Base-by-base conservation (phyloP, 2,329 filamentous ascomycete species). In the Aspergillus ustus region DNA sequence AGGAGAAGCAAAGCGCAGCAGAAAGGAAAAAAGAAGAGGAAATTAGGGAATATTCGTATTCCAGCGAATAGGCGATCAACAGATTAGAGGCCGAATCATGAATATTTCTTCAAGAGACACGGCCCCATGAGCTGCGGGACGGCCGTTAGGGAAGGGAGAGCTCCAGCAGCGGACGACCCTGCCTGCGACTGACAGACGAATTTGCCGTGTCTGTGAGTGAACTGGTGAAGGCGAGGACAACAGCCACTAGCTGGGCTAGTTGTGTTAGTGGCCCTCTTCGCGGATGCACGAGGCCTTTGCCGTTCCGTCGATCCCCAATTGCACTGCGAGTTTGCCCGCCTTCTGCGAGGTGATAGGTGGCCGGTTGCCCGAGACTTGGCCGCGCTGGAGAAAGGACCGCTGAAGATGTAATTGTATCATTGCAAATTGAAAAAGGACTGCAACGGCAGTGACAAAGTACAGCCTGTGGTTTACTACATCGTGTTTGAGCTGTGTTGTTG, bases 121-220 rank as follows among this genome's bases (percentile, higher is more conserved):
- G 15, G 11, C 13, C 34, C 34, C 34, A 13, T 40, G 9, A 19
- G 19, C 44, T 57, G 59, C 59, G 49, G 52, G 48, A 48, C 44
- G 48, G 59, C 52, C 59, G 52, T 61, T 61, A 52, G 17, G 19
- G 51, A 43, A 45, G 28, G n/a, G 9, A 45, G 49, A 44, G 55
- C 34, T 52, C 9, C 34, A 55, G 22, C 40, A 37, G n/a, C 22
- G n/a, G 34, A 40, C 34, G 34, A 15, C 34, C 34, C 34, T 37
- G 8, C 8, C 34, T 37, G 9, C 5, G 34, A 37, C 34, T 40
- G 34, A 40, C 34, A 40, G 34, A 11, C 15, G 34, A 17, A 40
- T 40, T 15, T 40, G 34, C 34, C 34, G 34, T 40, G 8, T 40
- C 11, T 4, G 15, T 40, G 8, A 40, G 34, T 11, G 34, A 40